These are phyloP conservation scores for Fomitopsis betulina DNA, from an alignment of 1,284 basidiomycete genomes.

Conservation along the genomic window DNA sequence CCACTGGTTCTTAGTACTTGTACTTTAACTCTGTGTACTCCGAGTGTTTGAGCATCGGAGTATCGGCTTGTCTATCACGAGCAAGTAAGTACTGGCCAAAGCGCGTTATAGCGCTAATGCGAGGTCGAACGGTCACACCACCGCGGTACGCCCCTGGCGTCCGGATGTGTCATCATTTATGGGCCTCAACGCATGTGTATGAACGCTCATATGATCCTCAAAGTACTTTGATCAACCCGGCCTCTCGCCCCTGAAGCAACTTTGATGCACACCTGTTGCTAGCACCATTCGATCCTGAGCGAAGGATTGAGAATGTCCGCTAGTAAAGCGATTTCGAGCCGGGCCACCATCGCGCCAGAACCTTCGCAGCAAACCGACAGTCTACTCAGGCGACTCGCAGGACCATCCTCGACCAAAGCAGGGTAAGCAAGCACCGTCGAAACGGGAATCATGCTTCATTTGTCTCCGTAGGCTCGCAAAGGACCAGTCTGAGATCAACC, in stretches of 20 bases:
- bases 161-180: no score
- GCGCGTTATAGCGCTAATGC: neutral
- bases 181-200: neutral
- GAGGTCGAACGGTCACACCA: neutral
- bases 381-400: constrained; percentile 68
- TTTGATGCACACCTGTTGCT: neutral
- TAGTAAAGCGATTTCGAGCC: neutral
- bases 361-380: constrained; percentile 60
- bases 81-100: no score
- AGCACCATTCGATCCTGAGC: neutral
- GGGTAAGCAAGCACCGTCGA: constrained; percentile 41
- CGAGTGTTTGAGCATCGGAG: no score
- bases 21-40: no score
- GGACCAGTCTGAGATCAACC: constrained; percentile 78
- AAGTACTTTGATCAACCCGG: neutral
- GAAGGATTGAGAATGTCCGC: neutral
- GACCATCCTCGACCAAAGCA: constrained; percentile 74
- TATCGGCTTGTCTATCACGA: no score
- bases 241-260: neutral
- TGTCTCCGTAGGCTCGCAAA: constrained; percentile 50
- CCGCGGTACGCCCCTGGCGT: no score
- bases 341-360: constrained; percentile 15
- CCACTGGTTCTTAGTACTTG: no score
- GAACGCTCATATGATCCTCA: neutral
- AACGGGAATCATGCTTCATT: neutral